Percentiles rank a stretch among this genome's conserved stretches.
Evolutionary conservation across 1,139 yeast genomes (phyloP).

Genomic region (Nakaseomyces bracarensis): DNA sequence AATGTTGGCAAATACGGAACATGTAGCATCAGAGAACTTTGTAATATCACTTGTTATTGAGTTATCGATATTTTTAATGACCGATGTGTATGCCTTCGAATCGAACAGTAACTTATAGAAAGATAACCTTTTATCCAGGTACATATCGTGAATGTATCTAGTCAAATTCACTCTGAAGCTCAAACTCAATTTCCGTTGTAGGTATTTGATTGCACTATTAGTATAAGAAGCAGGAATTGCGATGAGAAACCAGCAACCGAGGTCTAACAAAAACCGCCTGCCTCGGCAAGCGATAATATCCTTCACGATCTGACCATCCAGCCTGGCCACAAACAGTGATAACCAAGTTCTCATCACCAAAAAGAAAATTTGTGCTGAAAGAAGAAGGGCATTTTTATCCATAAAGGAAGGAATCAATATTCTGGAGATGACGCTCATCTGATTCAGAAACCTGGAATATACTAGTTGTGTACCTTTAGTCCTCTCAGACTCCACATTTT

Average conservation of each 20-base stretch:
- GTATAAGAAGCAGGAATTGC: constrained; percentile 94
- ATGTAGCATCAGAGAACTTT: constrained; percentile 72
- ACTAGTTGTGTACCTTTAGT: constrained; percentile 35
- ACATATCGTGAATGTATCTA: constrained; percentile 84
- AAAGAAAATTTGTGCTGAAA: constrained; percentile 66
- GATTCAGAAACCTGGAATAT: constrained; percentile 63
- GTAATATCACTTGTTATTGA: constrained; percentile 81
- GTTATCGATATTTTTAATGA: constrained; percentile 48
- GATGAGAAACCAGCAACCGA: constrained; percentile 77
- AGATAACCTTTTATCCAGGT: constrained; percentile 71
- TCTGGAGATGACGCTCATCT: constrained; percentile 69
- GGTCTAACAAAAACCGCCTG: constrained; percentile 63
- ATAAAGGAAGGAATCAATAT: constrained; percentile 69
- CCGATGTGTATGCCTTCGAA: constrained; percentile 32
- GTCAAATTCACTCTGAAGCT: constrained; percentile 80
- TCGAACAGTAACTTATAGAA: constrained; percentile 66
- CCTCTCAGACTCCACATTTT: constrained; percentile 32
- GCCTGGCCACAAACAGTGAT: constrained; percentile 73
- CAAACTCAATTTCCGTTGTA: constrained; percentile 68
- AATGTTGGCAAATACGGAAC: constrained; percentile 76
- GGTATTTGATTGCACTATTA: constrained; percentile 78
- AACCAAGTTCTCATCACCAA: constrained; percentile 80
- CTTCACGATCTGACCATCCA: constrained; percentile 88
- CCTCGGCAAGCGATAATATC: constrained; percentile 82
- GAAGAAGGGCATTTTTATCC: constrained; percentile 58